Evolutionary conservation across 2,329 filamentous ascomycete species (phyloP).

Genomic region (Juglanconis oblonga): DNA sequence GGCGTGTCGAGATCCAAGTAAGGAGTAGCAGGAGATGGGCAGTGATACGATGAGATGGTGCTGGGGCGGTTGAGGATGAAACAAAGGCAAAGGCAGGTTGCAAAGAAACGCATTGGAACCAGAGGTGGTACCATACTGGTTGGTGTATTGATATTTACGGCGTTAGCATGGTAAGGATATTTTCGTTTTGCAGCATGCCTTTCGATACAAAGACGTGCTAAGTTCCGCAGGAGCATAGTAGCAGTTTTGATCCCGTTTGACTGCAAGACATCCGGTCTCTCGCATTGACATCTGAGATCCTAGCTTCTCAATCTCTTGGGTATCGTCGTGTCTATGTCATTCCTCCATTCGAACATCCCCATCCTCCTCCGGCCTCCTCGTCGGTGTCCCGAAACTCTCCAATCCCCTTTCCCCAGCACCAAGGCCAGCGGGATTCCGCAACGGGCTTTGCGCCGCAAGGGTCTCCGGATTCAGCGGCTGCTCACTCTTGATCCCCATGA

Average conservation of each 20-base stretch:
- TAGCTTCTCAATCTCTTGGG: not conserved
- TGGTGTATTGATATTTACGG: constrained; percentile 19
- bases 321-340: constrained; percentile 4
- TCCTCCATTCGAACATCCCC: constrained; percentile 24
- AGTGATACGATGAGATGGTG: not conserved
- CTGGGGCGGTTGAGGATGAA: not conserved
- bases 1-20: constrained; percentile 76
- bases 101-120: not conserved
- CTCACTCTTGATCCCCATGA: constrained; percentile 29
- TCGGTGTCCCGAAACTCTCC: constrained; percentile 46
- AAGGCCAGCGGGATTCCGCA: constrained; percentile 25
- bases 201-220: constrained; percentile 20
- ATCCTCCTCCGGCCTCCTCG: constrained; percentile 29
- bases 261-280: too few species aligned
- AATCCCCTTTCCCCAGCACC: constrained; percentile 36
- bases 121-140: constrained; percentile 17
- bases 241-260: not conserved
- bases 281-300: not conserved
- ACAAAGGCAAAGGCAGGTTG: not conserved
- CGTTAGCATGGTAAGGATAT: constrained; percentile 25
- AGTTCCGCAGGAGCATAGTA: not conserved
- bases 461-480: constrained; percentile 18
- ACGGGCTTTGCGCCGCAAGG: constrained; percentile 27
- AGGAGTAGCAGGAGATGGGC: constrained; percentile 9
- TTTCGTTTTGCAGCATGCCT: constrained; percentile 21